Conservation (phyloP, 305 asterid genomes). For the Striga hermonthica region DNA sequence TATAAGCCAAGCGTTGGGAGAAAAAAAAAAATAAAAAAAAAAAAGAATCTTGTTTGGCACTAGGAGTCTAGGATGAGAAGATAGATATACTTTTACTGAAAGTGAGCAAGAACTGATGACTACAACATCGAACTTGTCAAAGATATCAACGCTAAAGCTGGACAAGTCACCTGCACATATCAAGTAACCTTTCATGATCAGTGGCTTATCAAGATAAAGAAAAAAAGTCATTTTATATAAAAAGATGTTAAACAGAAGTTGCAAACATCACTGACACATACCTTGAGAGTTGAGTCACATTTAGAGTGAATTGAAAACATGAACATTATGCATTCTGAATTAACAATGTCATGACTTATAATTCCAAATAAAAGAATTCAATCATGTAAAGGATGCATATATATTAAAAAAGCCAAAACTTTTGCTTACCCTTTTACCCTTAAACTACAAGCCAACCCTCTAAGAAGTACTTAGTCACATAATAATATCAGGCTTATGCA, state of each 20-base stretch:
- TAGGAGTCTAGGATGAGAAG: slow-evolving; percentile 29
- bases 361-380: neutral
- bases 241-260: slow-evolving; percentile 9
- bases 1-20: slow-evolving; percentile 5
- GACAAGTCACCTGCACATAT: slow-evolving; percentile 63
- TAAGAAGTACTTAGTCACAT: neutral
- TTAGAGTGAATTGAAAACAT: neutral
- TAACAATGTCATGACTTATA: neutral
- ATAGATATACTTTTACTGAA: slow-evolving; percentile 54
- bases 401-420: neutral
- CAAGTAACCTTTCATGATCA: slow-evolving; percentile 21
- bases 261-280: slow-evolving; percentile 15
- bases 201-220: neutral
- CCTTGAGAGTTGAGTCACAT: neutral
- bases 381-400: neutral
- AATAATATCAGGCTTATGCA: neutral
- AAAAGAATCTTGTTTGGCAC: slow-evolving; percentile 10
- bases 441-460: neutral
- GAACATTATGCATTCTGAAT: neutral
- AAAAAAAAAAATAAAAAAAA: neutral
- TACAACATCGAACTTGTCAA: slow-evolving; percentile 73
- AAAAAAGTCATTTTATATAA: slow-evolving; percentile 10
- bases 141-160: slow-evolving; percentile 57
- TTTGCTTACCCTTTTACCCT: slow-evolving; percentile 9
- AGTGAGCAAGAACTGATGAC: slow-evolving; percentile 75